These are phyloP conservation scores for Pinus albicaulis DNA, from an alignment of 75 land plant genomes.

Conservation along the genomic window DNA sequence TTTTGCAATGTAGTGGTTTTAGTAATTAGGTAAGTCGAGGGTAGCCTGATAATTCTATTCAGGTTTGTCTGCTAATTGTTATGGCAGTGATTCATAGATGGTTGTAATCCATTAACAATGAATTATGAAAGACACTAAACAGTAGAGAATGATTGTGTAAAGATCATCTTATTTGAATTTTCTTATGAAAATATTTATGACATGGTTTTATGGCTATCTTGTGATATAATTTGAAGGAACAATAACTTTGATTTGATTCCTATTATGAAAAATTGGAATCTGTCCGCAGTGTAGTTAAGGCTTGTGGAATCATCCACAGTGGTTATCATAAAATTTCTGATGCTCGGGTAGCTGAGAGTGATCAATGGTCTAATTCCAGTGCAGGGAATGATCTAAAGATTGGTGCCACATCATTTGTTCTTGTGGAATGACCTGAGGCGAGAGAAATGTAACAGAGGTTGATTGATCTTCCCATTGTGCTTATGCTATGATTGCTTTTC, in stretches of 20 bases:
- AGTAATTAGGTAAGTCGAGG: too few relatives aligned
- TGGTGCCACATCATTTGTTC: background rate
- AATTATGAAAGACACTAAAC: background rate
- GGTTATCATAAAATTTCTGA: too few relatives aligned
- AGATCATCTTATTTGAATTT: background rate
- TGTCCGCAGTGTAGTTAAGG: too few relatives aligned
- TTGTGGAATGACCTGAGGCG: background rate
- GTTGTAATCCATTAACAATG: background rate
- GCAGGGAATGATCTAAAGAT: background rate
- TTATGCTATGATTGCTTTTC: conserved; percentile 2
- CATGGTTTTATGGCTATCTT: background rate
- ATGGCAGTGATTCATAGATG: background rate
- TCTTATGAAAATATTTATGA: background rate
- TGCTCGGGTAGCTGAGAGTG: too few relatives aligned
- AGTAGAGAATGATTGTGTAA: background rate
- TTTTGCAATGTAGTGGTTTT: too few relatives aligned
- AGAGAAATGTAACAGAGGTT: background rate
- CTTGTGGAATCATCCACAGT: too few relatives aligned
- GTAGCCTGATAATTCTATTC: too few relatives aligned
- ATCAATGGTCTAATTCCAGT: too few relatives aligned
- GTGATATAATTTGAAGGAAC: too few relatives aligned
- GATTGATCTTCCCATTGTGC: background rate
- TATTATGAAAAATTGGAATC: too few relatives aligned
- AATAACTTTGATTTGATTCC: too few relatives aligned
- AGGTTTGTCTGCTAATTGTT: too few relatives aligned